Percentiles rank a stretch among this genome's conserved stretches.
Evolutionary conservation across 1,284 basidiomycete species (phyloP).

Genomic region (Melampsora americana): DNA sequence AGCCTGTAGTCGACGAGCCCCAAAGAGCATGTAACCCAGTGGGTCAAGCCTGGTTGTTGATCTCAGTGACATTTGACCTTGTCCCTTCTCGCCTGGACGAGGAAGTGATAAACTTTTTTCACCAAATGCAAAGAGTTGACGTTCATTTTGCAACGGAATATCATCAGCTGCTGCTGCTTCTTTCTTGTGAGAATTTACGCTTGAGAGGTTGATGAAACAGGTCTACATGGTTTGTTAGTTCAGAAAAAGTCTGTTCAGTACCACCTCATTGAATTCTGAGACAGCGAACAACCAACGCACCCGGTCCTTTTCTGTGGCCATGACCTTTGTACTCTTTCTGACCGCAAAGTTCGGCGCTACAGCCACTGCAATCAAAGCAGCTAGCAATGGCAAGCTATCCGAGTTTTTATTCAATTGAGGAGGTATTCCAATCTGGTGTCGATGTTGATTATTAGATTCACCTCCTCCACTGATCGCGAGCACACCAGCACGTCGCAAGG

Average conservation of each 20-base stretch:
- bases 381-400: slow-evolving; percentile 72
- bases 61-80: slow-evolving; percentile 43
- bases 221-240: neutral
- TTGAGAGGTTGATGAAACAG: slow-evolving; percentile 41
- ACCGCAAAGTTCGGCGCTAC: slow-evolving; percentile 92
- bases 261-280: neutral
- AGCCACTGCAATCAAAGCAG: slow-evolving; percentile 79
- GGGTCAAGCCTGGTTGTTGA: slow-evolving; percentile 67
- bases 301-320: slow-evolving; percentile 80
- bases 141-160: slow-evolving; percentile 54
- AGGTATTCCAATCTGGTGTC: slow-evolving; percentile 58
- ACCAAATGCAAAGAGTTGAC: slow-evolving; percentile 76
- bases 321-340: slow-evolving; percentile 67
- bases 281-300: slow-evolving; percentile 57
- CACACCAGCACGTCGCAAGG: slow-evolving; percentile 75
- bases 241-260: neutral
- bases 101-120: slow-evolving; percentile 63
- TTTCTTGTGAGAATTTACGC: slow-evolving; percentile 43
- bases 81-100: slow-evolving; percentile 37
- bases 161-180: slow-evolving; percentile 43
- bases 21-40: slow-evolving; percentile 87
- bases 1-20: slow-evolving; percentile 69
- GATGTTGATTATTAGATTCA: slow-evolving; percentile 4
- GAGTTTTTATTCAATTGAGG: slow-evolving; percentile 70
- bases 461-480: slow-evolving; percentile 50